Evolutionary conservation across 2,329 filamentous ascomycete species (phyloP).

Genomic region (Furcasterigmium sp.): DNA sequence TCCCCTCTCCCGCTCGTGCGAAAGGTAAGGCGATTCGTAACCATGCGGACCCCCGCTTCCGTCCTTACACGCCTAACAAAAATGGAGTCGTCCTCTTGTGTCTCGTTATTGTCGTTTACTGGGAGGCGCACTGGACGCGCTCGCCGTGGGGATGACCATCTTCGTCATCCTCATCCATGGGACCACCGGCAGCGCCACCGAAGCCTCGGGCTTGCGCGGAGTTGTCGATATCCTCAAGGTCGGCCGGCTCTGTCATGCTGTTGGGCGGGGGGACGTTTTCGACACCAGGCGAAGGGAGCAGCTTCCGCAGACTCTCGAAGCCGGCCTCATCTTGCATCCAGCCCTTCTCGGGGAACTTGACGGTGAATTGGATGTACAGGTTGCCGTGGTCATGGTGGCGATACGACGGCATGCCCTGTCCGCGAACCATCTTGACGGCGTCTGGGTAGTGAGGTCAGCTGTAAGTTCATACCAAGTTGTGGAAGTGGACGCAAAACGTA

Average conservation of each 20-base stretch:
- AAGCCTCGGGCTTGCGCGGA: constrained; percentile 62
- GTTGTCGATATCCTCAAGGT: constrained; percentile 79
- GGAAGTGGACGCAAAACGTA: constrained; percentile 49
- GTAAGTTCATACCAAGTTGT: neutral
- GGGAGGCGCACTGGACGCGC: constrained; percentile 81
- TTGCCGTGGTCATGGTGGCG: constrained; percentile 95
- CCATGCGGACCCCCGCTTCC: constrained; percentile 3
- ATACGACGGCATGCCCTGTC: constrained; percentile 95
- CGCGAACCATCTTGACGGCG: constrained; percentile 86
- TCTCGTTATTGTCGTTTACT: constrained; percentile 49
- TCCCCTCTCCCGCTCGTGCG: no score
- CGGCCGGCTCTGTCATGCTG: constrained; percentile 86
- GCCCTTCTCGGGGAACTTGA: constrained; percentile 88
- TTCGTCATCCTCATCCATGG: constrained; percentile 72
- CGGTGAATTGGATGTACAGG: constrained; percentile 93
- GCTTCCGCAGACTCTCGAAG: constrained; percentile 73
- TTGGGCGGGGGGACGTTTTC: constrained; percentile 68
- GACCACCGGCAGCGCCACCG: constrained; percentile 44
- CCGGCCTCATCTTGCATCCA: constrained; percentile 63
- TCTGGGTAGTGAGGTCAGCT: constrained; percentile 44
- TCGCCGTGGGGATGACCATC: constrained; percentile 70
- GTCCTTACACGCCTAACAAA: constrained; percentile 3
- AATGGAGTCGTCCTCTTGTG: constrained; percentile 9
- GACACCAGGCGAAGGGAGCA: constrained; percentile 67
- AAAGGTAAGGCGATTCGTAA: no score